Evolutionary conservation across 73 alveolate species (phyloP).

Genomic region (Paramecium sonneborni): DNA sequence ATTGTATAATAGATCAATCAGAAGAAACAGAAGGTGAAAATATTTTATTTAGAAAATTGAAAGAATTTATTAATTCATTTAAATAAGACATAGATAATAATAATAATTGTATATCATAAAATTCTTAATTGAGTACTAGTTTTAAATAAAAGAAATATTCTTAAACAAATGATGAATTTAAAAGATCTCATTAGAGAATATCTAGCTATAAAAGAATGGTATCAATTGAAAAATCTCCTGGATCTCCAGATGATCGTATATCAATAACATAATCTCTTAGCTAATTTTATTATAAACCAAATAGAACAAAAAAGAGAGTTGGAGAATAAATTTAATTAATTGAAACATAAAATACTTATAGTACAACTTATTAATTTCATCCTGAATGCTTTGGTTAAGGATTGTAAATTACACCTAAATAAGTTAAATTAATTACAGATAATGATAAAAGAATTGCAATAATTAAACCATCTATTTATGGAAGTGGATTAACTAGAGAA

Average conservation of each 20-base stretch:
- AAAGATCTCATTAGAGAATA: not conserved
- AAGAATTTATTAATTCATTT: not conserved
- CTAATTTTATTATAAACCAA: conserved; percentile 16
- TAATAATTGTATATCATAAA: not conserved
- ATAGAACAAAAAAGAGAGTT: not conserved
- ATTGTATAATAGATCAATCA: not conserved
- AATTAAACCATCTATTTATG: not conserved
- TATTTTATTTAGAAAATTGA: not conserved
- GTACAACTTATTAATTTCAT: not conserved
- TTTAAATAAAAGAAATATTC: not conserved
- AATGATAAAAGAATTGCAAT: not conserved
- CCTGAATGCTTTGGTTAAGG: conserved; percentile 33
- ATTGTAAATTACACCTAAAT: not conserved
- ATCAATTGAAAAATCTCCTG: not conserved
- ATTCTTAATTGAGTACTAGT: not conserved
- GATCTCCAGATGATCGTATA: conserved; percentile 10
- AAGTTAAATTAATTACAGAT: not conserved
- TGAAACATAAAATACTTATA: not conserved
- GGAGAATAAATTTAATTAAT: not conserved
- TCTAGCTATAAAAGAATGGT: not conserved
- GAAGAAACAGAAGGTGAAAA: conserved; percentile 53
- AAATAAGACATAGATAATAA: not conserved
- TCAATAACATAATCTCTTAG: not conserved
- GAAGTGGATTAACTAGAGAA: not conserved
- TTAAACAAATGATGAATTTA: not conserved